phyloP scores from a whole-genome alignment of 257 asterid species.

The Solanum chmielewskii region DNA sequence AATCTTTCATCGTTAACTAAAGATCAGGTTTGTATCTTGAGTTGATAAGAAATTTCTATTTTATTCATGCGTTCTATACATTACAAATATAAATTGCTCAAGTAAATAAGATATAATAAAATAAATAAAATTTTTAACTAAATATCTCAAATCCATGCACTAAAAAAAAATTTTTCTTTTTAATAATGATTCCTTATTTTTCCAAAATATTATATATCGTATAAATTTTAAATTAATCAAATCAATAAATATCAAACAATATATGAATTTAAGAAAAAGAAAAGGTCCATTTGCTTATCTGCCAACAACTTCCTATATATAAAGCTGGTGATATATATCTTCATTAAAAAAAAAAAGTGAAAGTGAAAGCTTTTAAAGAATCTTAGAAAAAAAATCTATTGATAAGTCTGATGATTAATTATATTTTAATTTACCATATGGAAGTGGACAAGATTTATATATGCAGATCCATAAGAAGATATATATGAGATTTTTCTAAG shows the following conservation, averaged over 20 bases:
- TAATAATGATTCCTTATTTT: background rate
- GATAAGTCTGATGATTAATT: background rate
- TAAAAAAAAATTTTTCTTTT: too few species aligned
- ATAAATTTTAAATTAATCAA: background rate
- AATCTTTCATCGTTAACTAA: background rate
- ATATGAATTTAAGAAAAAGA: background rate
- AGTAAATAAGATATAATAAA: background rate
- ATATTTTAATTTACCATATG: background rate
- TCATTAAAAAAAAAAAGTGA: background rate
- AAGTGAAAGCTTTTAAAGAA: background rate
- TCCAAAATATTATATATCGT: fast-evolving
- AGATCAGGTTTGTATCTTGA: background rate
- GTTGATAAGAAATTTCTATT: background rate
- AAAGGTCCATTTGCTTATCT: background rate
- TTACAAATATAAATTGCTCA: background rate
- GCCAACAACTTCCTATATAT: background rate
- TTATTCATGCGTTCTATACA: background rate
- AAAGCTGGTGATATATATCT: background rate
- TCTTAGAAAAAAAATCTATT: background rate
- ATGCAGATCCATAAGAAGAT: background rate
- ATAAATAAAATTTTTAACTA: background rate
- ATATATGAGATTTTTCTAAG: background rate
- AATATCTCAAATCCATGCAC: background rate
- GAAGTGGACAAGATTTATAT: background rate
- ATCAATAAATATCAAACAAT: background rate